Evolutionary conservation across 1,284 basidiomycete species (phyloP), one percentile per base, ranked within the genome.

Genomic region (Gomphus sp.): DNA sequence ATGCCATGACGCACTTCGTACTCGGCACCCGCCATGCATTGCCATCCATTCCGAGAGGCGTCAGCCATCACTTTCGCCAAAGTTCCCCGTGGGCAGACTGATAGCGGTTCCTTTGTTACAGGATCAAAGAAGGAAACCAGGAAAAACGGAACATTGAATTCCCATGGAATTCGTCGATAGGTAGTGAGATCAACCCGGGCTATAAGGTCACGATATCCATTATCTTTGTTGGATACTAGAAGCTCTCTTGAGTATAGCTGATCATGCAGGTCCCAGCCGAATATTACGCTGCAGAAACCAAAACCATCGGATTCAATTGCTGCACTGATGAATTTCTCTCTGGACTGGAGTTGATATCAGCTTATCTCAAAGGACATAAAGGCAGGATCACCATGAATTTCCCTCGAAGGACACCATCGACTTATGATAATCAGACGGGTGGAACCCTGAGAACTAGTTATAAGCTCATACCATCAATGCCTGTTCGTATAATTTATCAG

Each of bases 391-490:
- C 89, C 89, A 97, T 93, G 71, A 89, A 89, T 74, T 98, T 98
- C 52, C 95, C 95, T 52, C 95, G 80, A 14, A 98, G 78, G 18
- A 98, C 84, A 41, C 96, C 96, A 71, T 99, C 96, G 51, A 95
- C 91, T 89, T 43, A 14, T 43, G 41, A 28, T 5, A 45, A n/a
- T 39, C n/a, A 55, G 28, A 60, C 49, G 14, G 59, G 43, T 33
- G 55, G 33, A 28, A 58, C 34, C 39, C 50, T 12, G 9, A 16
- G 18, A 3, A 33, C 43, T 22, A 11, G 51, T 41, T 25, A 25
- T 47, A 31, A 9, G 34, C 4, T 28, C 61, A 52, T 60, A 69
- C 67, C 66, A 60, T 74, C 73, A 52, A 74, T 65, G 28, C 71
- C 71, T 68, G 63, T 33, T 18, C 47, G 39, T 14, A 25, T 16